Percentiles rank a stretch among this genome's conserved stretches.
Evolutionary conservation across 2,329 filamentous ascomycete genomes (phyloP).

Genomic region (Fusarium marasasianum): DNA sequence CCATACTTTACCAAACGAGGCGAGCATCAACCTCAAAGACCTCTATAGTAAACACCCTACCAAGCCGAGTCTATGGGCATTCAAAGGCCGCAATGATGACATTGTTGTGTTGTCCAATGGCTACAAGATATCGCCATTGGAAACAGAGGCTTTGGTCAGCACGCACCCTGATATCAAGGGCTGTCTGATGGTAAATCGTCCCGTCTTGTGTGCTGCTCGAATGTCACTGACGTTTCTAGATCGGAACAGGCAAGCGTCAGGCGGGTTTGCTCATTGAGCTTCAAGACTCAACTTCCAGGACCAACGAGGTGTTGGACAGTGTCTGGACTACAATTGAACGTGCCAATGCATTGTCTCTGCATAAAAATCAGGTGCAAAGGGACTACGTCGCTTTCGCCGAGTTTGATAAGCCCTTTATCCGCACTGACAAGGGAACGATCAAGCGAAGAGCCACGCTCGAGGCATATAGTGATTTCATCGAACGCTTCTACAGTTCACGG

Average conservation of each 20-base stretch:
- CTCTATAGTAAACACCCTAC: background rate
- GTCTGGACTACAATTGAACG: background rate
- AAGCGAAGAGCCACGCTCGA: background rate
- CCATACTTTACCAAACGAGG: background rate
- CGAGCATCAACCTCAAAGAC: background rate
- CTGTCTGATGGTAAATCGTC: background rate
- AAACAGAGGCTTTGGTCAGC: background rate
- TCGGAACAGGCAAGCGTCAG: background rate
- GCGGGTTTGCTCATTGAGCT: background rate
- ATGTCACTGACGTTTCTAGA: background rate
- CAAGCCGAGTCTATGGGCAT: background rate
- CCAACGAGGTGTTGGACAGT: background rate
- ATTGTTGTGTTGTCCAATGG: background rate
- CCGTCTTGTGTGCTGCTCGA: accelerated
- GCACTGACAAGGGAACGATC: background rate
- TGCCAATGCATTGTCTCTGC: background rate
- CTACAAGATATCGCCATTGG: background rate
- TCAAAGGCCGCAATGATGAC: background rate
- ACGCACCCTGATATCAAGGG: background rate
- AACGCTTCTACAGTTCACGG: background rate
- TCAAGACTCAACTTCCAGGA: background rate
- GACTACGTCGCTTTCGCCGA: background rate
- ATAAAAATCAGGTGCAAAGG: background rate
- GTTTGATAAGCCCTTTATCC: background rate
- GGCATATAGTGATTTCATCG: background rate